A percentile compares a stretch with the other conserved stretches of the same genome.
These are phyloP conservation scores for Helianthus tuberosus DNA, from an alignment of 129 eudicot genomes.

Conservation along the genomic window DNA sequence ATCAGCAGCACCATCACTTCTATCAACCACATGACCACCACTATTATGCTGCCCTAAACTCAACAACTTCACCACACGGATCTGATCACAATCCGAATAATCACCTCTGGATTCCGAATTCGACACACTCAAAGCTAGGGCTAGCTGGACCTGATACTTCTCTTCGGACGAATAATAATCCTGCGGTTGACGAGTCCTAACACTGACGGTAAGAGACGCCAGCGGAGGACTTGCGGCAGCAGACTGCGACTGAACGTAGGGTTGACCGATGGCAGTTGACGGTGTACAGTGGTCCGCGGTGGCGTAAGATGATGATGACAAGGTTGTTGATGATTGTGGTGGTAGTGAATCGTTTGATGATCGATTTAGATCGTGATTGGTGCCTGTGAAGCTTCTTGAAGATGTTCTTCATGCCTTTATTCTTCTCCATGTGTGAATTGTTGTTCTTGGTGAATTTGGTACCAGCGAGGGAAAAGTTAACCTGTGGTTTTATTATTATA, in stretches of 20 bases:
- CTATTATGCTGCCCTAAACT: slow-evolving; percentile 41
- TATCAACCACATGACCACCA: slow-evolving; percentile 20
- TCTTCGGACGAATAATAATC: slow-evolving; percentile 87
- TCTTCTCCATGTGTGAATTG: no score
- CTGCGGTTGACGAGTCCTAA: slow-evolving; percentile 35
- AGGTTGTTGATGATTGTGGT: no score
- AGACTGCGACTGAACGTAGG: no score
- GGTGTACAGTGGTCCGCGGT: no score
- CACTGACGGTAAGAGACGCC: slow-evolving; percentile 28
- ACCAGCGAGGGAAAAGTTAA: not conserved
- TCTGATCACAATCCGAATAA: slow-evolving; percentile 52
- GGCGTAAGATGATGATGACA: no score
- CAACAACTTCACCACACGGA: slow-evolving; percentile 54
- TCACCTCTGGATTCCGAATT: slow-evolving; percentile 50
- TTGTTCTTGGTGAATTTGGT: no score
- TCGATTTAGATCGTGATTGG: no score
- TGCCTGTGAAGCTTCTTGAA: no score
- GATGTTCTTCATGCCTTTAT: no score
- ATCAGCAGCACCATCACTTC: slow-evolving; percentile 61
- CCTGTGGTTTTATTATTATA: no score
- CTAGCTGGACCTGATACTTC: slow-evolving; percentile 91
- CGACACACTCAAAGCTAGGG: slow-evolving; percentile 91
- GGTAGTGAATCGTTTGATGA: no score
- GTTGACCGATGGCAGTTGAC: no score
- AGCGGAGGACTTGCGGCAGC: slow-evolving; percentile 23